A percentile compares a stretch with the other conserved stretches of the same genome.
phyloP scores from a whole-genome alignment of 1,284 basidiomycete genomes.

The Erythrobasidium hasegawianum region DNA sequence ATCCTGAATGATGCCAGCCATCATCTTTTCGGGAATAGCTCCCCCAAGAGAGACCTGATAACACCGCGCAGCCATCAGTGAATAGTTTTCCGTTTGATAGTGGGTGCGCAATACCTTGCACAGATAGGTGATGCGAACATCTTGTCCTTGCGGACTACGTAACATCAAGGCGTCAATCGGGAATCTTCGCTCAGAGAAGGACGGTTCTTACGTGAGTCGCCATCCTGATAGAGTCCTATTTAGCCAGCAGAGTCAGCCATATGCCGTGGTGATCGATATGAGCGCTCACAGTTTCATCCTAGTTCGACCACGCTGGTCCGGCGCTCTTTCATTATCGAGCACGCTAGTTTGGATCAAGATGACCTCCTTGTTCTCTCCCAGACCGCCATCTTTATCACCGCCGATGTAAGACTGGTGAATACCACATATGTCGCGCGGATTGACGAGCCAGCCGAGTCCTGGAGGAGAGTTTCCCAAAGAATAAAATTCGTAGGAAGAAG shows the following conservation, averaged over 20 bases:
- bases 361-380: constrained; percentile 29
- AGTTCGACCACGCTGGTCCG: constrained; percentile 22
- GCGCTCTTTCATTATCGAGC: constrained; percentile 20
- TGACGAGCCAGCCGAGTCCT: constrained; percentile 23
- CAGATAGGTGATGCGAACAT: constrained; percentile 26
- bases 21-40: constrained; percentile 21
- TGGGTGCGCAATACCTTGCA: too few relatives aligned
- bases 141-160: constrained; percentile 21
- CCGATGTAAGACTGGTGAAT: constrained; percentile 27
- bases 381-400: not conserved
- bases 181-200: too few relatives aligned
- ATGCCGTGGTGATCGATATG: not conserved
- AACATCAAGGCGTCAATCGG: not conserved
- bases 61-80: too few relatives aligned
- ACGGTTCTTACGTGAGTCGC: constrained; percentile 9
- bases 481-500: constrained; percentile 22
- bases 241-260: not conserved
- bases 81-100: too few relatives aligned
- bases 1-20: constrained; percentile 24
- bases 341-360: constrained; percentile 29
- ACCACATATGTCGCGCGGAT: constrained; percentile 23
- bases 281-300: constrained; percentile 24
- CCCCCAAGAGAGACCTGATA: constrained; percentile 24
- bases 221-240: constrained; percentile 23
- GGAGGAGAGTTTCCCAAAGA: constrained; percentile 30